Evolutionary conservation across 2,329 filamentous ascomycete genomes (phyloP).

Genomic region (Neofusicoccum sp.): DNA sequence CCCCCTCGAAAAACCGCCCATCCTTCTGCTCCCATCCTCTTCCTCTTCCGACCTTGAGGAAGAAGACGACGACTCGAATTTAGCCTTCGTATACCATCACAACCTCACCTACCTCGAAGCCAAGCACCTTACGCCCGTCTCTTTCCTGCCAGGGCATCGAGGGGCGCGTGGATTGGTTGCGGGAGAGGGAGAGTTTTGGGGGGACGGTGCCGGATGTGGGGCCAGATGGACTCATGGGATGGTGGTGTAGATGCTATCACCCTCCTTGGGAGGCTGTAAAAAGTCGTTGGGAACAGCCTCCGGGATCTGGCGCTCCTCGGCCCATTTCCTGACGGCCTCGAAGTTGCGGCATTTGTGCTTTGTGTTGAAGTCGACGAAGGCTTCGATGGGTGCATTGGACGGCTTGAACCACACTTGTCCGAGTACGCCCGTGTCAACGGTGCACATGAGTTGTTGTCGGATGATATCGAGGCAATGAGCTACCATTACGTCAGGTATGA

Average conservation of each 20-base stretch:
- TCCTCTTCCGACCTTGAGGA: conserved; percentile 22
- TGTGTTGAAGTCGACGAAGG: conserved; percentile 64
- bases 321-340: conserved; percentile 54
- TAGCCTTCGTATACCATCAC: not conserved
- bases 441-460: conserved; percentile 64
- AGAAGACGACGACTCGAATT: not conserved
- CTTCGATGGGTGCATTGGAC: conserved; percentile 43
- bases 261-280: conserved; percentile 40
- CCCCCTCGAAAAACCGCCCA: no score
- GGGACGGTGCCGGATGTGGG: conserved; percentile 33
- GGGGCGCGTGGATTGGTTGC: conserved; percentile 45
- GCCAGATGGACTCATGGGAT: conserved; percentile 32
- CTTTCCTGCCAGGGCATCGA: conserved; percentile 17
- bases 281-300: conserved; percentile 43
- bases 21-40: conserved; percentile 39
- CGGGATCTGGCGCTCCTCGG: conserved; percentile 52
- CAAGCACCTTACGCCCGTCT: not conserved
- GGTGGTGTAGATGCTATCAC: conserved; percentile 29
- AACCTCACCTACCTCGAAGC: not conserved
- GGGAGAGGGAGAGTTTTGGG: conserved; percentile 44
- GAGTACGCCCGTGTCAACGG: conserved; percentile 58
- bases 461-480: conserved; percentile 62
- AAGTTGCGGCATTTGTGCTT: conserved; percentile 59
- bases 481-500: no score
- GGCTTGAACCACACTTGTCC: conserved; percentile 60